These are phyloP conservation scores for Mycena alexandri DNA, from an alignment of 768 basidiomycete genomes.

Conservation along the genomic window DNA sequence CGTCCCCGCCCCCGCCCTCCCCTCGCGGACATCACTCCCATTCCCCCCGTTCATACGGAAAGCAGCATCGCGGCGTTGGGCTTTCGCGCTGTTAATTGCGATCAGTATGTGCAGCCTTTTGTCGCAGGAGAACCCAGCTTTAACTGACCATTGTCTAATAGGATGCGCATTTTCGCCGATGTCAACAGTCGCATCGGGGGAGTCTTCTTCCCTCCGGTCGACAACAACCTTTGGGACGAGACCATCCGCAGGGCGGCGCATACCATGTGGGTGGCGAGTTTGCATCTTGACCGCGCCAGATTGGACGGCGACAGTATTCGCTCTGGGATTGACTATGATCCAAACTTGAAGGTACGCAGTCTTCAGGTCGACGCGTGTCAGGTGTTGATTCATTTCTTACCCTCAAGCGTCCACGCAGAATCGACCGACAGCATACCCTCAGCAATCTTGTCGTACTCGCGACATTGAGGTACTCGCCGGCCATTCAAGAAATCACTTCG, in stretches of 20 bases:
- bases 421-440: neutral
- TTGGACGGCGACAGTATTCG: neutral
- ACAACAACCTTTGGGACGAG: neutral
- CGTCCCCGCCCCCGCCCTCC: neutral
- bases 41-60: neutral
- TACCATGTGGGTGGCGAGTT: neutral
- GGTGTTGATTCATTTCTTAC: no score
- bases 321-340: neutral
- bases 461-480: neutral
- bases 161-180: neutral
- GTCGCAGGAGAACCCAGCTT: neutral
- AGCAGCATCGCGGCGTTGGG: neutral
- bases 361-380: neutral
- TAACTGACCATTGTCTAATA: neutral
- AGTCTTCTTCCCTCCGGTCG: neutral
- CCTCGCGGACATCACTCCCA: neutral
- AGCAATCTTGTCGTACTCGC: neutral
- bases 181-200: neutral
- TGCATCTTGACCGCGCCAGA: neutral
- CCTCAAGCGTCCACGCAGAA: conserved; percentile 2
- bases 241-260: neutral
- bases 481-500: conserved; percentile 5
- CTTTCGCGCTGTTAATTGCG: neutral
- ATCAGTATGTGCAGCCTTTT: neutral
- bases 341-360: neutral